Base-by-base conservation (phyloP, 177 flowering plant genomes). In the Vitis hybrid region DNA sequence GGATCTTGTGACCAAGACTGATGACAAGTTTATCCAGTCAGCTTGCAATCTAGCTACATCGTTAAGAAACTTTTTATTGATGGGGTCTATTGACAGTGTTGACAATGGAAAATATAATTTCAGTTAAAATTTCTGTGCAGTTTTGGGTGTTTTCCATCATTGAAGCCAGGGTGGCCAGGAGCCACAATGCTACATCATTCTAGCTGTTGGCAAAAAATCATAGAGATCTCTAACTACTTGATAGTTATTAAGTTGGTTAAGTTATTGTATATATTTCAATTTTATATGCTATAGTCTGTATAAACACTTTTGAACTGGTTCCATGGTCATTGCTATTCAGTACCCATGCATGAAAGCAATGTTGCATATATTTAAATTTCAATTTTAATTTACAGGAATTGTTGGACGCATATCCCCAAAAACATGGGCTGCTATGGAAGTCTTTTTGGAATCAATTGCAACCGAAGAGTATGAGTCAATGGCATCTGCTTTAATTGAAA, bases 341-440 rank as follows among this genome's bases (percentile, higher is more conserved):
- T 56, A 45, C 48, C 9, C 14, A 15, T 59, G 45, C 57, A 33
- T 55, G 55, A 55, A 56, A 48, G 33, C 1, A n/a, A 1, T 2
- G 12, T n/a, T 33, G 11, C 26, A n/a, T 15, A 31, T 5, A 51
- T 6, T 14, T 11, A n/a, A 66, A 21, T 53, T 8, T 10, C 7
- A n/a, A 33, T n/a, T 48, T 69, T 62, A 60, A 50, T 77, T 51
- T 62, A 51, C 86, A 94, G 98, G 98, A 64, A 92, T 94, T 77
- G 97, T 94, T 74, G 98, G 98, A 19, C 97, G 94, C 26, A 90
- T 94, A 83, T 94, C 97, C 62, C 97, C 98, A 8, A 88, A 86
- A 73, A 92, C 97, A 53, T 94, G 97, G 98, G 76, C 84, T 72
- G 98, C 98, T 9, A 90, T 94, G 95, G 95, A 94, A 63, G 78